These are phyloP conservation scores for Pascua guehoae DNA, from an alignment of 1,284 basidiomycete species.

Conservation along the genomic window DNA sequence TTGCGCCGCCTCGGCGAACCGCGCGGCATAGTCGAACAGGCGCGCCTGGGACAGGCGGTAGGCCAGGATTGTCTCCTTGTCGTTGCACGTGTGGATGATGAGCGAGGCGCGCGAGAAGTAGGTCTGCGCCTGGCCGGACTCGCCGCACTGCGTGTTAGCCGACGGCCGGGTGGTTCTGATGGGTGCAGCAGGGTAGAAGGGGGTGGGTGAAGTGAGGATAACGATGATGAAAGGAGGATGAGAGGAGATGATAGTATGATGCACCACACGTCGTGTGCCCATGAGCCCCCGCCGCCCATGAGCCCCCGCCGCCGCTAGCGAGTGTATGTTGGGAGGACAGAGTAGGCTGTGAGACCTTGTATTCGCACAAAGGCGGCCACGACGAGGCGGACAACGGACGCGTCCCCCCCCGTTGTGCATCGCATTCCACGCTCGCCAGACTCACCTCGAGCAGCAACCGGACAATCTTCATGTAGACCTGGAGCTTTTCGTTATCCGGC, in stretches of 20 bases:
- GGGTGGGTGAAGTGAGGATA: neutral
- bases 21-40: slow-evolving; percentile 84
- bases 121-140: slow-evolving; percentile 78
- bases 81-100: slow-evolving; percentile 70
- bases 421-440: neutral
- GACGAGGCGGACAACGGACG: no score
- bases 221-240: neutral
- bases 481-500: slow-evolving; percentile 79
- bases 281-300: no score
- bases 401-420: no score
- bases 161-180: no score
- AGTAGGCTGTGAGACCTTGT: no score
- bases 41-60: slow-evolving; percentile 84
- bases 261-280: neutral
- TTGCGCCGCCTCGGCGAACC: slow-evolving; percentile 91
- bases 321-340: neutral
- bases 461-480: slow-evolving; percentile 88
- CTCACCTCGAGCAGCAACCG: slow-evolving; percentile 86
- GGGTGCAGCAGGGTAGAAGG: neutral
- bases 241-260: neutral
- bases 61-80: slow-evolving; percentile 71
- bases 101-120: slow-evolving; percentile 95
- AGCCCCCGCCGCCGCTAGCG: no score
- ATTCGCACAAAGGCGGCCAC: no score
- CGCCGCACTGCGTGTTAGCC: slow-evolving; percentile 36